phyloP scores from a whole-genome alignment of 1,284 basidiomycete genomes.

The Ustilago bromivora region DNA sequence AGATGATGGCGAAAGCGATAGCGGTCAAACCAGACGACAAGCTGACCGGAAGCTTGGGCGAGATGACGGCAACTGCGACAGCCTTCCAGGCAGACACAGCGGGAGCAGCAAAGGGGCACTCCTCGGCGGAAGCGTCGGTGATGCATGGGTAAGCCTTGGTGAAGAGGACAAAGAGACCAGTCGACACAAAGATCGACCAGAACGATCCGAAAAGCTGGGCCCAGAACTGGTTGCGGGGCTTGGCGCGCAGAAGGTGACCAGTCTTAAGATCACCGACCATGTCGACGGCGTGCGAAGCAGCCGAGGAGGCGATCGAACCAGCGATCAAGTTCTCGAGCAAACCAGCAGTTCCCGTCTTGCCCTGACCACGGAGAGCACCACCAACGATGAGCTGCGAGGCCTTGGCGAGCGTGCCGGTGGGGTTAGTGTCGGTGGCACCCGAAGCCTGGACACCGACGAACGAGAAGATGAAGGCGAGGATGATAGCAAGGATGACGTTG shows the following conservation, averaged over 20 bases:
- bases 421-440: slow-evolving; percentile 66
- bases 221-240: slow-evolving; percentile 77
- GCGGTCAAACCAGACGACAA: slow-evolving; percentile 75
- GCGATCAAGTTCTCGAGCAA: slow-evolving; percentile 76
- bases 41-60: slow-evolving; percentile 55
- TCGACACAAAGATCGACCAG: slow-evolving; percentile 52
- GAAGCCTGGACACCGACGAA: slow-evolving; percentile 76
- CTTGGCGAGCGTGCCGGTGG: slow-evolving; percentile 58
- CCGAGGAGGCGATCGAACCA: slow-evolving; percentile 75
- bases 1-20: slow-evolving; percentile 74
- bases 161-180: slow-evolving; percentile 61
- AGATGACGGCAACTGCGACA: slow-evolving; percentile 74
- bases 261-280: slow-evolving; percentile 82
- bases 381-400: slow-evolving; percentile 63
- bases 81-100: slow-evolving; percentile 77
- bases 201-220: slow-evolving; percentile 71
- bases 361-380: slow-evolving; percentile 59
- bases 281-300: slow-evolving; percentile 76
- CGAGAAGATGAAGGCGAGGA: slow-evolving; percentile 76
- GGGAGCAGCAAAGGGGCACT: slow-evolving; percentile 76
- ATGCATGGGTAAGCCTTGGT: slow-evolving; percentile 78
- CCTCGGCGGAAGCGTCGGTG: slow-evolving; percentile 65
- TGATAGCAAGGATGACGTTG: slow-evolving; percentile 71
- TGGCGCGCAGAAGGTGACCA: slow-evolving; percentile 78
- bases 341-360: slow-evolving; percentile 73